Evolutionary conservation across 2,329 filamentous ascomycete genomes (phyloP).

Genomic region (Clarireedia monteithiana): DNA sequence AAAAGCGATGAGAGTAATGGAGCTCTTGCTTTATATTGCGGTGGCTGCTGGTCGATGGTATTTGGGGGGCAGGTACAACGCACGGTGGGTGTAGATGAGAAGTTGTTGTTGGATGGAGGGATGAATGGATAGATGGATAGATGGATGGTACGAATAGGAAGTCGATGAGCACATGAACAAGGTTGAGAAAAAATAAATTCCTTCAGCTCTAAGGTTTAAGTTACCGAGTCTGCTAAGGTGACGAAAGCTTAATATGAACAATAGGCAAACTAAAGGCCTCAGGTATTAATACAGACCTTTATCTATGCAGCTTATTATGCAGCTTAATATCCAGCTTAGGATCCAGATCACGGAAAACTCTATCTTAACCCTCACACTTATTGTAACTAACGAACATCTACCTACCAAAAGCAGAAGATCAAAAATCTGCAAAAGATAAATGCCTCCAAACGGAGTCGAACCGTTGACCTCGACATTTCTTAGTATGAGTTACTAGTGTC

Average conservation of each 20-base stretch:
- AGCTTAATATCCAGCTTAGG: no score
- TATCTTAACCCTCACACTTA: no score
- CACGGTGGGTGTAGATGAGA: no score
- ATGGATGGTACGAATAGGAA: background rate
- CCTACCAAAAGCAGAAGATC: background rate
- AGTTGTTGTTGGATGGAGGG: no score
- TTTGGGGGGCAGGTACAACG: no score
- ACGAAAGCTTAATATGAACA: background rate
- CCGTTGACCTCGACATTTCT: background rate
- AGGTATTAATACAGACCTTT: background rate
- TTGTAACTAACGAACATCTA: no score
- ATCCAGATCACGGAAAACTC: no score
- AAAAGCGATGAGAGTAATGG: no score
- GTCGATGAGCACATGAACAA: background rate
- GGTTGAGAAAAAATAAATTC: background rate
- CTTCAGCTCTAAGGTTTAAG: background rate
- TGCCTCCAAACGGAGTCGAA: constrained; percentile 1
- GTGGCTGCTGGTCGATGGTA: no score
- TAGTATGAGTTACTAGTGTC: background rate
- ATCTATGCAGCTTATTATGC: no score
- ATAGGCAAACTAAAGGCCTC: background rate
- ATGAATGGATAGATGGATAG: background rate
- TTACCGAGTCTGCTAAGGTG: background rate
- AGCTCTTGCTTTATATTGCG: no score
- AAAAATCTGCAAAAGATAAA: background rate